Evolutionary conservation across 371 early-diverging fungal species (phyloP).

Genomic region (Mucor piriformis): DNA sequence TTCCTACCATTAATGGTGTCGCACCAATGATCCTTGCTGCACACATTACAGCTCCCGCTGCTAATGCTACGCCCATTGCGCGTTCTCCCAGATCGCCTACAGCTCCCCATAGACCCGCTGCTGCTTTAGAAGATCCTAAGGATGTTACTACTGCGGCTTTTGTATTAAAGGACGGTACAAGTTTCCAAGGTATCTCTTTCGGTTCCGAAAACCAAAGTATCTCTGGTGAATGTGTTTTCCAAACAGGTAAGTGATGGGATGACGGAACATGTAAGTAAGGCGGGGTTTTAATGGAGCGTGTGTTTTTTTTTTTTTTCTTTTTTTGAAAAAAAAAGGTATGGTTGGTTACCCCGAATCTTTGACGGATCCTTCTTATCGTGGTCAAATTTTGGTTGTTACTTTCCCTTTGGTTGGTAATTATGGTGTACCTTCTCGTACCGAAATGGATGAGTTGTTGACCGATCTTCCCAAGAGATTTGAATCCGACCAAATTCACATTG

Average conservation of each 20-base stretch:
- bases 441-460: constrained; percentile 75
- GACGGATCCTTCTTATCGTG: constrained; percentile 95
- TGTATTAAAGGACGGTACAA: constrained; percentile 85
- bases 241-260: constrained; percentile 76
- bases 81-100: constrained; percentile 49
- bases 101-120: constrained; percentile 59
- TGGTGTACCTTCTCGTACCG: constrained; percentile 82
- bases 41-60: constrained; percentile 53
- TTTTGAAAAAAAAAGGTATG: constrained; percentile 41
- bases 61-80: constrained; percentile 46
- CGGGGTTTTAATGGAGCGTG: neutral
- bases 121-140: constrained; percentile 53
- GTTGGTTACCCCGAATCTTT: constrained; percentile 90
- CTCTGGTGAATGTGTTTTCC: constrained; percentile 97
- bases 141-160: constrained; percentile 66
- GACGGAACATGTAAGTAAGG: neutral
- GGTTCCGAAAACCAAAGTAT: constrained; percentile 85
- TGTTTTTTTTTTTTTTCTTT: neutral
- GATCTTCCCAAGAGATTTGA: constrained; percentile 89
- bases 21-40: constrained; percentile 52
- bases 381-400: constrained; percentile 92
- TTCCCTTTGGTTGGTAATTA: constrained; percentile 92
- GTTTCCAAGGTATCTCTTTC: constrained; percentile 90
- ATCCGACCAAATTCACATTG: constrained; percentile 80
- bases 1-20: constrained; percentile 44